These are phyloP conservation scores for Saccharomyces kudriavzevii DNA, from an alignment of 805 yeast genomes.

Conservation along the genomic window DNA sequence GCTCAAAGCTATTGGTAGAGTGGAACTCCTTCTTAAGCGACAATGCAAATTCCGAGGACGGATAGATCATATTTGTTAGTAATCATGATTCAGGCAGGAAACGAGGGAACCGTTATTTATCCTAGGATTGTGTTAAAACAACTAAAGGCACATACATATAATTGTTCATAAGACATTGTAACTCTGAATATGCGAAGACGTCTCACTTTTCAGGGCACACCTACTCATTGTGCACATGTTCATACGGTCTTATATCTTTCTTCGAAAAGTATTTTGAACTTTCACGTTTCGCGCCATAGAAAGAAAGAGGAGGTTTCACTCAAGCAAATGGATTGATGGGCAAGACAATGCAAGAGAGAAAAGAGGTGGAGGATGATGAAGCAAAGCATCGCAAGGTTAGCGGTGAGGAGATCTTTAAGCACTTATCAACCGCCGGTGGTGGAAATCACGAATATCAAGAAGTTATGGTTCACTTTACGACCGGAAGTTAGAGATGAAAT, in stretches of 20 bases:
- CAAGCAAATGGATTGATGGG: background rate
- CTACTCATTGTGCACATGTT: background rate
- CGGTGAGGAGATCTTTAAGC: background rate
- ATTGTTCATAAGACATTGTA: slow-evolving; percentile 17
- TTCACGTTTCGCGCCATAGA: background rate
- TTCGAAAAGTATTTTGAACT: background rate
- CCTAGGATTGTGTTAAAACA: background rate
- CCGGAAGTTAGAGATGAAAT: slow-evolving; percentile 31
- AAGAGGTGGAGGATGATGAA: background rate
- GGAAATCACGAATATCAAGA: background rate
- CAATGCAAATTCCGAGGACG: background rate
- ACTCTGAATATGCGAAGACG: background rate
- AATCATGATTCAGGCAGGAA: background rate
- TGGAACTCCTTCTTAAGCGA: slow-evolving; percentile 17
- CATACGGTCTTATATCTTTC: background rate
- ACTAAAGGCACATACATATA: slow-evolving; percentile 16
- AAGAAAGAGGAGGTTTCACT: background rate
- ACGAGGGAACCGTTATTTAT: background rate
- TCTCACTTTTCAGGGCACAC: background rate
- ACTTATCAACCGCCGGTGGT: slow-evolving; percentile 2
- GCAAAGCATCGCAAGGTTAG: background rate
- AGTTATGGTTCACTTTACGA: slow-evolving; percentile 29
- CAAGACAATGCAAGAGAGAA: background rate
- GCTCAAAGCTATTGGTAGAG: slow-evolving; percentile 9
- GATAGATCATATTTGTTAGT: slow-evolving; percentile 5